Base-by-base conservation (phyloP, 2,329 filamentous ascomycete genomes). In the Venturiaceae sp. region DNA sequence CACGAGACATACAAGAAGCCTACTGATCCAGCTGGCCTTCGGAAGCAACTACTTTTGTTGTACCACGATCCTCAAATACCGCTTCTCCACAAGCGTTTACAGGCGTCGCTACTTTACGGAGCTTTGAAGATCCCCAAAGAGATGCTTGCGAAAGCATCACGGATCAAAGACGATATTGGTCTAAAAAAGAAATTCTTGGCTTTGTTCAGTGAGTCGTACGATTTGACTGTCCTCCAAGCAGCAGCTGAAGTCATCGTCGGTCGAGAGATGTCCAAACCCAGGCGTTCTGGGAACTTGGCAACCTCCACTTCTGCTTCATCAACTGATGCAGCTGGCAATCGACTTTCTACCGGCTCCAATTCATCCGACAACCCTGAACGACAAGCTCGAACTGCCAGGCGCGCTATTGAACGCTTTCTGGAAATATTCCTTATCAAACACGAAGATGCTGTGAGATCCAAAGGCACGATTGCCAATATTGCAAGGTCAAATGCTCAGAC, bases 211-310 rank as follows among this genome's bases (percentile, higher is more conserved):
- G 74, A 81, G 53, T 80, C 77, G 1, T 87, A 86, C 66, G 74
- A 84, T 53, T 68, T 77, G 3, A 68, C 67, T 6, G 69, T 72
- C 3, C 71, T 87, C 41, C 73, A 73, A 57, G 75, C 77, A 1
- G 83, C 80, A 2, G 72, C 77, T 19, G 83, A 86, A 64, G 79
- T 80, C 2, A 74, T 87, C 4, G 72, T 83, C 32, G 83, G 83
- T n/a, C 77, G 82, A 55, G 74, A 73, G 46, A 71, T 81, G 32
- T 69, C 66, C 0, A 50, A 28, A 26, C 44, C 44, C 13, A 66
- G 66, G 16, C 66, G 32, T 8, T 52, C 58, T 5, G 58, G n/a
- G 11, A 39, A 50, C 9, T 52, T 50, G 55, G 33, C 28, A n/a
- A n/a, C 39, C 21, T 26, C 30, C 11, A 34, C 23, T 19, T 53